These are phyloP conservation scores for Candida yuanshanica DNA, from an alignment of 805 yeast genomes.

Conservation along the genomic window DNA sequence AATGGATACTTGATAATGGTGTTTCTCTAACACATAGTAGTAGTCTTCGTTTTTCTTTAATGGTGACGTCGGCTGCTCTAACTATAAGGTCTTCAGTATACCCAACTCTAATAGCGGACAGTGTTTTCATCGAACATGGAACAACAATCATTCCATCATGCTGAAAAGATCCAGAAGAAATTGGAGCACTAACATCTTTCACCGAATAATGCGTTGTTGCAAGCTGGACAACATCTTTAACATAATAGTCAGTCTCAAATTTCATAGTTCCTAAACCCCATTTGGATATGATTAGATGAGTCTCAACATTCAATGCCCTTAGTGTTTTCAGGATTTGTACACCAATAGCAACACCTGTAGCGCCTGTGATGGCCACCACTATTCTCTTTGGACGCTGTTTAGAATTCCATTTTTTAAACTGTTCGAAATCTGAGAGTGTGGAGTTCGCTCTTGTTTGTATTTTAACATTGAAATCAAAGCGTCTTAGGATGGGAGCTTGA, in stretches of 20 bases:
- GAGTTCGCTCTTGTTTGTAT: too few species aligned
- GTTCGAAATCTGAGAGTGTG: background rate
- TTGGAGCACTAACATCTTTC: constrained; percentile 25
- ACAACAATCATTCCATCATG: constrained; percentile 28
- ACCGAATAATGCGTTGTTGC: constrained; percentile 18
- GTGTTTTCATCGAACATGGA: constrained; percentile 27
- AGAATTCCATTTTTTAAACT: constrained; percentile 2
- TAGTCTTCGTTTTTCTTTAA: constrained; percentile 23
- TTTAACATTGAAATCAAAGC: too few species aligned
- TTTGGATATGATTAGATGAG: constrained; percentile 24
- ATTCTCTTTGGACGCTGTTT: constrained; percentile 9
- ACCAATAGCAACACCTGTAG: constrained; percentile 24
- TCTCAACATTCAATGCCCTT: constrained; percentile 17
- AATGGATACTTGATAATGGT: constrained; percentile 25
- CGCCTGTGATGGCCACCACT: constrained; percentile 27
- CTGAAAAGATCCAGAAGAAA: constrained; percentile 25
- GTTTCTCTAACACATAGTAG: constrained; percentile 25
- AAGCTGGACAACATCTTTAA: constrained; percentile 14
- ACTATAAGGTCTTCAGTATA: constrained; percentile 25
- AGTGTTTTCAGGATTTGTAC: constrained; percentile 20
- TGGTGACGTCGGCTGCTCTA: constrained; percentile 26
- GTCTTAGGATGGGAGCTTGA: too few species aligned
- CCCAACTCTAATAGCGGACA: constrained; percentile 25
- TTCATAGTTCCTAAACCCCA: constrained; percentile 28
- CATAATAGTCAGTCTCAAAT: constrained; percentile 22